A percentile compares a stretch with the other conserved stretches of the same genome.
Evolutionary conservation across 2,329 filamentous ascomycete genomes (phyloP).

Genomic region (Talaromyces albobiverticillius): DNA sequence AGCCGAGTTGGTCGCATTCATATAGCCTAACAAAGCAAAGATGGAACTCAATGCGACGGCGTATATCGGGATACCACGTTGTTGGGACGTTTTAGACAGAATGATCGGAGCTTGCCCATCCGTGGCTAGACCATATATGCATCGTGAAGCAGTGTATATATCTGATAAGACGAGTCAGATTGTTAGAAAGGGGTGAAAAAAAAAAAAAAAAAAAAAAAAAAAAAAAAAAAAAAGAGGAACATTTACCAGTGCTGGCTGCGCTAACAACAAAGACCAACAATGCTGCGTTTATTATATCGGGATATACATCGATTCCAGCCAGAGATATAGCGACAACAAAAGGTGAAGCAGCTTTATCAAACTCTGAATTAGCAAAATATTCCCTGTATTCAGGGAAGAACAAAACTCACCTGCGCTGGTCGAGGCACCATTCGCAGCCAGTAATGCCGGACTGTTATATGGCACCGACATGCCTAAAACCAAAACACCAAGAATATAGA

Average conservation of each 20-base stretch:
- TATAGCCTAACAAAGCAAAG: constrained; percentile 64
- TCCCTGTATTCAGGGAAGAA: no score
- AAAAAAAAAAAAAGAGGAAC: no score
- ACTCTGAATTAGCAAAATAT: no score
- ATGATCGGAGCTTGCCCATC: constrained; percentile 67
- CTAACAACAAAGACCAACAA: constrained; percentile 71
- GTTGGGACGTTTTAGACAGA: constrained; percentile 63
- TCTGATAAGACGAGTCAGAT: constrained; percentile 46
- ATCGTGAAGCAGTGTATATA: constrained; percentile 69
- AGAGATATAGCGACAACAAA: constrained; percentile 69
- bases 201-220: no score
- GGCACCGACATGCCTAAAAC: constrained; percentile 61
- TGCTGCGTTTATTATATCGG: constrained; percentile 66
- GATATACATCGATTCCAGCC: constrained; percentile 58
- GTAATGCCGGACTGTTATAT: constrained; percentile 48
- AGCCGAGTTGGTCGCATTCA: constrained; percentile 57
- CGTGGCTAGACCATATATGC: constrained; percentile 66
- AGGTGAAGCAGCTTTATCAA: constrained; percentile 54
- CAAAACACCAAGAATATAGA: constrained; percentile 57
- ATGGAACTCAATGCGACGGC: constrained; percentile 58
- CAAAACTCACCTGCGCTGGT: background rate
- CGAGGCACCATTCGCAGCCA: background rate
- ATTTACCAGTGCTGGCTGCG: constrained; percentile 54
- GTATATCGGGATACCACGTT: constrained; percentile 67
- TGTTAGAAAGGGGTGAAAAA: no score